Percentiles rank a stretch among this genome's conserved stretches.
phyloP scores from a whole-genome alignment of 2,329 filamentous ascomycete genomes.

The Scolecobasidium constrictum region DNA sequence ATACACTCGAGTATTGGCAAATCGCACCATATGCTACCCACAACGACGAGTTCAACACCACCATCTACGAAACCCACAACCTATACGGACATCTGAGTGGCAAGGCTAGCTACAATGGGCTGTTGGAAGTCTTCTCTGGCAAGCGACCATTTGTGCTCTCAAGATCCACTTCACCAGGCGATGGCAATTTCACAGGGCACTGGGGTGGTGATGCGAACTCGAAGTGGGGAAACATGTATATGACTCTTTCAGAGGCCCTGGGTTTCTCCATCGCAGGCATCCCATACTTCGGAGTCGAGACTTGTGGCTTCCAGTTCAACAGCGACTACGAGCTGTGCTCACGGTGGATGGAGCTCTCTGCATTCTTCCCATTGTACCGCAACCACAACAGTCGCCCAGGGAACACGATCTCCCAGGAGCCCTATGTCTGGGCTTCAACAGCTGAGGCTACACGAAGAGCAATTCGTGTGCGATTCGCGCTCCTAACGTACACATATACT shows the following conservation, averaged over 20 bases:
- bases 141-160: slow-evolving; percentile 63
- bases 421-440: slow-evolving; percentile 58
- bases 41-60: no score
- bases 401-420: slow-evolving; percentile 49
- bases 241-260: no score
- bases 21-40: no score
- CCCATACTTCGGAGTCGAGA: slow-evolving; percentile 45
- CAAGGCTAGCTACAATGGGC: slow-evolving; percentile 49
- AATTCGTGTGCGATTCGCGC: slow-evolving; percentile 62
- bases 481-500: slow-evolving; percentile 76
- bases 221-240: no score
- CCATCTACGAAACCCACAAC: slow-evolving; percentile 68
- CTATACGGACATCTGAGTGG: slow-evolving; percentile 71
- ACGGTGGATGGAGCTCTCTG: slow-evolving; percentile 64
- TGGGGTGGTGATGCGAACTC: no score
- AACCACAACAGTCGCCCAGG: slow-evolving; percentile 59
- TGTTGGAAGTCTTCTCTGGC: slow-evolving; percentile 52
- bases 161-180: slow-evolving; percentile 64
- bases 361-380: slow-evolving; percentile 66
- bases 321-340: slow-evolving; percentile 60
- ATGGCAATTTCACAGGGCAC: slow-evolving; percentile 48
- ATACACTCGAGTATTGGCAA: no score
- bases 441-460: slow-evolving; percentile 54
- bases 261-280: no score
- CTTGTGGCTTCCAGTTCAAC: slow-evolving; percentile 63